These are phyloP conservation scores for Penicillium canariense DNA, from an alignment of 495 filamentous ascomycete species.

Conservation along the genomic window DNA sequence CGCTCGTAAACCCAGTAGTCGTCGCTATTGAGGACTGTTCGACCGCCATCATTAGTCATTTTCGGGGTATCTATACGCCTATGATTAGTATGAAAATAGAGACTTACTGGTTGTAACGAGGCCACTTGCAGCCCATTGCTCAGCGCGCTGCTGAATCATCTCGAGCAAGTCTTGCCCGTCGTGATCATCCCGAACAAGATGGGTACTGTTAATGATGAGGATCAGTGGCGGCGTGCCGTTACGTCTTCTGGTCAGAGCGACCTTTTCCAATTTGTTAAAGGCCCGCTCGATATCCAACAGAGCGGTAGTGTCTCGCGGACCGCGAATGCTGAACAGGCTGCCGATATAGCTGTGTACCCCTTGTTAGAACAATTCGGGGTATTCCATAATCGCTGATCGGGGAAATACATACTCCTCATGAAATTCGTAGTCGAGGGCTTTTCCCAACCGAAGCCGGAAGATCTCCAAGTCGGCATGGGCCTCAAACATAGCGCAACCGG, in stretches of 20 bases:
- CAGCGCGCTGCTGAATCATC: constrained; percentile 90
- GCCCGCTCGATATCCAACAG: constrained; percentile 93
- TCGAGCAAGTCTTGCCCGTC: constrained; percentile 89
- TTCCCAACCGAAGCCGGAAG: constrained; percentile 87
- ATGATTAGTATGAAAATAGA: background rate
- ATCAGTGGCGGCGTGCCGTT: constrained; percentile 64
- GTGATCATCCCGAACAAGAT: constrained; percentile 86
- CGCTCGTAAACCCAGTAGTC: constrained; percentile 98
- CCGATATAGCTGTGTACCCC: constrained; percentile 78
- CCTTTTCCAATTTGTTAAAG: constrained; percentile 96
- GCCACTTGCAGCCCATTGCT: constrained; percentile 89
- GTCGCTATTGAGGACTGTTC: constrained; percentile 78
- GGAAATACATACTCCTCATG: constrained; percentile 52
- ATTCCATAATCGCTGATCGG: background rate
- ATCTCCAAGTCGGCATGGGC: constrained; percentile 94
- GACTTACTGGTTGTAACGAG: constrained; percentile 69
- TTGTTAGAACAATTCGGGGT: constrained; percentile 14
- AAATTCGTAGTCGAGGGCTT: constrained; percentile 92
- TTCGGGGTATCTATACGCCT: background rate
- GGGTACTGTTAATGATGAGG: constrained; percentile 86
- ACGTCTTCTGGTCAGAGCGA: constrained; percentile 68
- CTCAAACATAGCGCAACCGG: constrained; percentile 88
- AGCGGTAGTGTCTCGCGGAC: constrained; percentile 85
- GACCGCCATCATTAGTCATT: background rate
- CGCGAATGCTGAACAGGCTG: constrained; percentile 87